These are phyloP conservation scores for Pseudotsuga menziesii DNA, from an alignment of 75 land plant genomes.

Conservation along the genomic window DNA sequence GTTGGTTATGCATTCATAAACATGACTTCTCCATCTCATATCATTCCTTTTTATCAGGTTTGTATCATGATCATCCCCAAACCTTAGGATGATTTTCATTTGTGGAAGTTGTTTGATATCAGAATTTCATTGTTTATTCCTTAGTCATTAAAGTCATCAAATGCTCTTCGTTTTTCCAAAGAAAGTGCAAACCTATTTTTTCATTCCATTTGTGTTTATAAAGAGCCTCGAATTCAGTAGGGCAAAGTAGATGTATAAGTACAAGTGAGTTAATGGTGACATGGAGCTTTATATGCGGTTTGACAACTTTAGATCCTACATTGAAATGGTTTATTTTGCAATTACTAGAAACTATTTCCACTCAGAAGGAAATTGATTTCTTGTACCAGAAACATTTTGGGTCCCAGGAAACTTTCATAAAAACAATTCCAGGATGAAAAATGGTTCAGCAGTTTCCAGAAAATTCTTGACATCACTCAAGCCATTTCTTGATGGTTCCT, in stretches of 20 bases:
- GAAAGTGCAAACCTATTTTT: too few relatives aligned
- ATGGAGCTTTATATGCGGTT: not conserved
- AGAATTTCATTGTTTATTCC: not conserved
- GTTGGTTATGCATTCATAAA: constrained; percentile 47
- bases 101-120: not conserved
- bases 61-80: not conserved
- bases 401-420: too few relatives aligned
- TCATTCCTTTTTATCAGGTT: constrained; percentile 33
- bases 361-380: too few relatives aligned
- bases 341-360: not conserved
- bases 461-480: too few relatives aligned
- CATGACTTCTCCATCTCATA: constrained; percentile 35
- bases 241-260: not conserved
- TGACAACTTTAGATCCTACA: not conserved
- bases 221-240: too few relatives aligned
- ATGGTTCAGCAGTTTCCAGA: too few relatives aligned
- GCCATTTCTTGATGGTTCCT: too few relatives aligned
- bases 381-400: too few relatives aligned
- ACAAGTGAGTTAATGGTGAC: not conserved
- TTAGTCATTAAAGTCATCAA: not conserved
- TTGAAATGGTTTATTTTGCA: not conserved
- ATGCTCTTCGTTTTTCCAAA: not conserved
- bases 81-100: not conserved
- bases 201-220: too few relatives aligned
- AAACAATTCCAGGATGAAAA: too few relatives aligned